Evolutionary conservation across 306 rosid species (phyloP), one percentile per base, ranked within the genome.

Genomic region (Hippophae rhamnoides): DNA sequence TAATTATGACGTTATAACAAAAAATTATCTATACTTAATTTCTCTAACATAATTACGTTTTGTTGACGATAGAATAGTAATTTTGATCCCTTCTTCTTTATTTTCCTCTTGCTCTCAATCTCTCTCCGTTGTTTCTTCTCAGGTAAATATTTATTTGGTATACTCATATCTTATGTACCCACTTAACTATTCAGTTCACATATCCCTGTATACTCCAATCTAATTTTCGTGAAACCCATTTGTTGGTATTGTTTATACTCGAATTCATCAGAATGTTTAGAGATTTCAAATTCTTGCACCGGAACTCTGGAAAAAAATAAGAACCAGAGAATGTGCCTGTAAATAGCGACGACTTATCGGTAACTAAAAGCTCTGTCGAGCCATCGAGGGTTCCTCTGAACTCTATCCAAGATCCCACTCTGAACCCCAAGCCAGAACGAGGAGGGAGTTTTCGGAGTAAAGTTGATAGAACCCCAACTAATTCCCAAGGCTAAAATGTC

Each of bases 241-340:
- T 57, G 13, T 5, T 41, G 52, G 42, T 48, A 62, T 55, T 55
- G 48, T 52, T 63, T 18, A 18, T 18, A 18, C 18, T 18, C 18
- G 18, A 56, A 25, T 6, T 0, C 9, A 40, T 52, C 48, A 92
- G 96, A 72, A 92, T 92, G 98, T 66, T 85, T 68, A 81, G 86
- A 78, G 98, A 92, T 63, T 83, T 67, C 65, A 92, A 85, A 41
- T 72, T 76, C 56, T 54, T 88, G 14, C 87, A 89, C 44, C 85
- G 86, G 68, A 79, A 70, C 67, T 64, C 83, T 2, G 72, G 62
- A 13, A 84, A 82, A 76, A 61, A 54, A 13, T 96, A 85, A 45
- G 98, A 92, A 75, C 23, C 64, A 0, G 98, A 92, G 80, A 92
- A 92, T 63, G 69, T 83, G 13, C 82, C 82, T 0, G 69, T 67